These are phyloP conservation scores for Magnaporthales sp. DNA, from an alignment of 2,329 filamentous ascomycete species.

Conservation along the genomic window DNA sequence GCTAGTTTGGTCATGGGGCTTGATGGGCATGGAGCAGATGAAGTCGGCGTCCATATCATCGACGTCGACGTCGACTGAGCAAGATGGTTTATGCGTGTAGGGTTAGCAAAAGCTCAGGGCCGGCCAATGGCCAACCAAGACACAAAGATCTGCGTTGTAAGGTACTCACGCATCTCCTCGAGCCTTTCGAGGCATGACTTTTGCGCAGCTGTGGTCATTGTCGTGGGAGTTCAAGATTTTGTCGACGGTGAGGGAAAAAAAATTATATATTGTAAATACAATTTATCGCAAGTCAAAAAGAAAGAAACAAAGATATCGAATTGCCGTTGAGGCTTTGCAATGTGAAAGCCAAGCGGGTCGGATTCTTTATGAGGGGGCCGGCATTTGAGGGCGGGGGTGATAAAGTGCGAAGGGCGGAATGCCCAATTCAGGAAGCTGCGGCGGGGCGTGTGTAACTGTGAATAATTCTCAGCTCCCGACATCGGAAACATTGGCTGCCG, in stretches of 20 bases:
- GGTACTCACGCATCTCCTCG: slow-evolving; percentile 26
- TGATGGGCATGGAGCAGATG: slow-evolving; percentile 33
- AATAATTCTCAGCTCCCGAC: neutral
- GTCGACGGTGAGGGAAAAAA: neutral
- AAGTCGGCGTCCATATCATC: slow-evolving; percentile 43
- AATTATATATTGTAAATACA: neutral
- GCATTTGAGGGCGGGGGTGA: neutral
- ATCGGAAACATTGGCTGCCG: neutral
- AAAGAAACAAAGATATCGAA: neutral
- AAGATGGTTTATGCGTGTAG: too few species aligned
- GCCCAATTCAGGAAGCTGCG: neutral
- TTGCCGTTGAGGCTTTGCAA: neutral
- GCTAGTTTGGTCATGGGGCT: slow-evolving; percentile 38
- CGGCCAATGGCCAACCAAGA: neutral
- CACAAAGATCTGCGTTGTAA: rapidly evolving
- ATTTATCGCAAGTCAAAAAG: neutral
- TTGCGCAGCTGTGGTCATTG: neutral
- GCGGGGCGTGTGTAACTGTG: neutral
- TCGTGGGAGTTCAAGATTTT: neutral
- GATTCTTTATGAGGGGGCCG: neutral
- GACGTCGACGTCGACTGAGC: slow-evolving; percentile 38
- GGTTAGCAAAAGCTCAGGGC: neutral
- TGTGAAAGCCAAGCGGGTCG: neutral
- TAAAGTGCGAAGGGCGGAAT: neutral
- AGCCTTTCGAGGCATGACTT: slow-evolving; percentile 34